Conservation (phyloP, 164 flowering plant species). For the Cinnamomum chago region DNA sequence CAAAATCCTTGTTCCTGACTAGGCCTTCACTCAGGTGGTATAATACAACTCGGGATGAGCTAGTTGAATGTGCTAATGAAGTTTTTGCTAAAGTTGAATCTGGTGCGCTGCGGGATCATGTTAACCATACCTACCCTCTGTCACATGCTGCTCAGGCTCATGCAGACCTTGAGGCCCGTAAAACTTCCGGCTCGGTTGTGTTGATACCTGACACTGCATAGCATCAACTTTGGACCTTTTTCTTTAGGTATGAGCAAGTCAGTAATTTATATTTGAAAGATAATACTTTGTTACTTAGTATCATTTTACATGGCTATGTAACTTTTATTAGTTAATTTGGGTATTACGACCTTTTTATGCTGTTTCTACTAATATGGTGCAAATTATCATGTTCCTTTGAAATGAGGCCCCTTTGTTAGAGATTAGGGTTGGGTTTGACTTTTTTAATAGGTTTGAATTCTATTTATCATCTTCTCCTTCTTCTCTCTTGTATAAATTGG, state of each 20-base stretch:
- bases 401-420: too few species aligned
- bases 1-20: conserved; percentile 77
- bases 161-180: conserved; percentile 64
- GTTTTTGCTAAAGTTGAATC: conserved; percentile 57
- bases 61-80: conserved; percentile 72
- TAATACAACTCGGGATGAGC: conserved; percentile 58
- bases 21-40: conserved; percentile 71
- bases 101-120: conserved; percentile 57
- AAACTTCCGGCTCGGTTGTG: conserved; percentile 78
- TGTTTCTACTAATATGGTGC: too few species aligned
- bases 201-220: conserved; percentile 48
- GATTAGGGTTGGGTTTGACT: too few species aligned
- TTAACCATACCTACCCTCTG: conserved; percentile 79
- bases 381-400: too few species aligned
- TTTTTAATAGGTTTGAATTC: too few species aligned
- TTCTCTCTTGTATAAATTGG: too few species aligned
- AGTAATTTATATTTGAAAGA: too few species aligned
- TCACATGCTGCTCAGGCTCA: conserved; percentile 82
- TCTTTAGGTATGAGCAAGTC: neutral
- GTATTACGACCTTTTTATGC: neutral
- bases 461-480: too few species aligned
- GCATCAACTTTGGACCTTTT: neutral
- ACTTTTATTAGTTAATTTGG: neutral
- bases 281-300: neutral
- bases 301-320: neutral